phyloP scores from a whole-genome alignment of 371 early-diverging fungal species.

The Rhizopus microsporus region DNA sequence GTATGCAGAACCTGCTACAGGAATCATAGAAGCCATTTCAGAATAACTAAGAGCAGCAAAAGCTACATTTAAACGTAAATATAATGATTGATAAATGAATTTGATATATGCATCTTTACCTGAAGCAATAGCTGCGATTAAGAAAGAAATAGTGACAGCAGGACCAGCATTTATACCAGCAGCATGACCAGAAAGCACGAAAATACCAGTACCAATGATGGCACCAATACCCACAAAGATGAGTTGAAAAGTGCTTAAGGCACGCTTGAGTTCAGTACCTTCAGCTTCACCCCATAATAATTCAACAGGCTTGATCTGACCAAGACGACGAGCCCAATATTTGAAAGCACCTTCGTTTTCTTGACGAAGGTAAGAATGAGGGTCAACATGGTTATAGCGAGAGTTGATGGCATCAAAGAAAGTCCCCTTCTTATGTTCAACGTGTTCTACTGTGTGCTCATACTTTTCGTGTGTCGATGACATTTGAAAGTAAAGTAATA shows the following conservation, averaged over 20 bases:
- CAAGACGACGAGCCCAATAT: constrained; percentile 52
- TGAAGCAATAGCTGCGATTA: constrained; percentile 74
- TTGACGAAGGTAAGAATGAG: constrained; percentile 41
- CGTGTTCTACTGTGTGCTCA: not conserved
- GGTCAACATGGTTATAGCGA: constrained; percentile 29
- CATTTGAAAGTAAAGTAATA: not conserved
- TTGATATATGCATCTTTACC: constrained; percentile 23
- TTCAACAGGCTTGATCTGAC: constrained; percentile 57
- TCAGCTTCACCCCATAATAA: constrained; percentile 50
- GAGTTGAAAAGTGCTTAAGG: constrained; percentile 47
- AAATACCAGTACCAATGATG: not conserved
- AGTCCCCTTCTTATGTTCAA: constrained; percentile 2
- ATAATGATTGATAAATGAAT: not conserved
- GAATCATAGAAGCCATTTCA: constrained; percentile 83
- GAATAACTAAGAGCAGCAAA: constrained; percentile 81
- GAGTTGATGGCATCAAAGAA: constrained; percentile 18
- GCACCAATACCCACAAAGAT: constrained; percentile 47
- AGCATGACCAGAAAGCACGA: constrained; percentile 56
- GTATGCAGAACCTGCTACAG: constrained; percentile 83
- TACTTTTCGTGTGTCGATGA: constrained; percentile 2
- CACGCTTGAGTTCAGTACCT: constrained; percentile 45
- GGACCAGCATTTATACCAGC: constrained; percentile 81
- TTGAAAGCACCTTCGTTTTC: constrained; percentile 38
- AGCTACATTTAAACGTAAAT: constrained; percentile 22
- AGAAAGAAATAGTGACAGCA: constrained; percentile 75